Percentiles rank a stretch among this genome's conserved stretches.
These are phyloP conservation scores for Talaromyces sp. DNA, from an alignment of 2,329 filamentous ascomycete genomes.

Conservation along the genomic window DNA sequence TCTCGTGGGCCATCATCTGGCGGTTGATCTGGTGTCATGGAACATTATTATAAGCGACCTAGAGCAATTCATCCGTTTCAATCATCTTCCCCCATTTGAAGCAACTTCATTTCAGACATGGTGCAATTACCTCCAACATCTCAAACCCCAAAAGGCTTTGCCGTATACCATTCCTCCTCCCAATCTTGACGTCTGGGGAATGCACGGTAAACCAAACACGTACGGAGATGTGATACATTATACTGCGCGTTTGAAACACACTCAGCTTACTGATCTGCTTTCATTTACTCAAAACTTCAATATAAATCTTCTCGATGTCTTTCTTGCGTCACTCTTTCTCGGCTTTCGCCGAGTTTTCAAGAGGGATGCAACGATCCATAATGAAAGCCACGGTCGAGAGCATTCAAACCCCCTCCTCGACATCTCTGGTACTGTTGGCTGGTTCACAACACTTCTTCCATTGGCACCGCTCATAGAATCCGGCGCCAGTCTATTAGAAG, in stretches of 20 bases:
- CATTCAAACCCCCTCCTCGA: slow-evolving; percentile 43
- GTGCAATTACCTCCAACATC: slow-evolving; percentile 27
- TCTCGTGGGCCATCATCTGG: slow-evolving; percentile 22
- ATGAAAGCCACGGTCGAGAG: slow-evolving; percentile 47
- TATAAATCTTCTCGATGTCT: slow-evolving; percentile 34
- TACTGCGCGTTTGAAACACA: slow-evolving; percentile 26
- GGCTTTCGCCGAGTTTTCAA: slow-evolving; percentile 42
- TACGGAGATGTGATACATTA: slow-evolving; percentile 34
- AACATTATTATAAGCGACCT: slow-evolving; percentile 18
- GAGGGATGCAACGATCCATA: slow-evolving; percentile 39
- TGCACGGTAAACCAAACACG: slow-evolving; percentile 25
- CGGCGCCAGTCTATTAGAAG: background rate
- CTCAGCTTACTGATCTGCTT: slow-evolving; percentile 28
- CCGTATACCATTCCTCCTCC: slow-evolving; percentile 28
- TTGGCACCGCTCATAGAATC: slow-evolving; percentile 31
- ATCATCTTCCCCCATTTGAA: slow-evolving; percentile 23
- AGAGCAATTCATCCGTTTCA: slow-evolving; percentile 11
- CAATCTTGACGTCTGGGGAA: slow-evolving; percentile 33
- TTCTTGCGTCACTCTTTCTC: slow-evolving; percentile 34
- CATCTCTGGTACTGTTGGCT: slow-evolving; percentile 46
- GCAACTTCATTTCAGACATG: slow-evolving; percentile 37
- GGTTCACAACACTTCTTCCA: slow-evolving; percentile 48
- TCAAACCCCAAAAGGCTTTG: slow-evolving; percentile 17
- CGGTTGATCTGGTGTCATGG: slow-evolving; percentile 20
- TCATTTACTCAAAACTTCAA: slow-evolving; percentile 24